Evolutionary conservation across 805 yeast species (phyloP).

Genomic region (Kazachstania martiniae): DNA sequence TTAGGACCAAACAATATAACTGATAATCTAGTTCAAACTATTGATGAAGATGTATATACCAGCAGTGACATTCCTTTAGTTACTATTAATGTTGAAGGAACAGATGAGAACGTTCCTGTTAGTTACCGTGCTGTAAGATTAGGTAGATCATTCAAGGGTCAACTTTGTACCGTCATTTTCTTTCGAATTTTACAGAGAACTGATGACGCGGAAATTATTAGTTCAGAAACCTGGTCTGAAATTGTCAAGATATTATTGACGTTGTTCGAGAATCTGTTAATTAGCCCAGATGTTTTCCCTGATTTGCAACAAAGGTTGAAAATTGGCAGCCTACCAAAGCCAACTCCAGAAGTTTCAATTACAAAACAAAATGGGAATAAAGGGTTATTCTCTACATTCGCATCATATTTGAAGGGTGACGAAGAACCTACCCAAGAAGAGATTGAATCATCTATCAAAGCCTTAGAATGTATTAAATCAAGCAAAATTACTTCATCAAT

Average conservation of each 20-base stretch:
- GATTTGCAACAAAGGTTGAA: constrained; percentile 51
- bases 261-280: constrained; percentile 61
- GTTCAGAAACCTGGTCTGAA: constrained; percentile 43
- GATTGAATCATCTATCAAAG: constrained; percentile 71
- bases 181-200: constrained; percentile 65
- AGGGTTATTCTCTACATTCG: constrained; percentile 83
- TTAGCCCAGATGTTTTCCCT: constrained; percentile 52
- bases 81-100: constrained; percentile 38
- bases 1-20: constrained; percentile 22
- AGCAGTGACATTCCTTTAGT: constrained; percentile 30
- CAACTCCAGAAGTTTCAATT: constrained; percentile 56
- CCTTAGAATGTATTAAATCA: constrained; percentile 72
- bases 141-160: constrained; percentile 88
- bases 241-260: constrained; percentile 50
- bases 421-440: constrained; percentile 94
- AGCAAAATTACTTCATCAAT: constrained; percentile 51
- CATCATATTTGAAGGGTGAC: constrained; percentile 88
- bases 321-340: constrained; percentile 45
- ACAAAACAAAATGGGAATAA: constrained; percentile 53
- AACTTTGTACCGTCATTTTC: constrained; percentile 74
- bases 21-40: constrained; percentile 1
- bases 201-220: constrained; percentile 32
- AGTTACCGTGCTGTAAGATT: constrained; percentile 73
- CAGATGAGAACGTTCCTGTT: constrained; percentile 51
- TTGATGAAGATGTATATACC: constrained; percentile 7